Conservation (phyloP, 2,329 filamentous ascomycete genomes). For the Cladosporium sphaerospermum region DNA sequence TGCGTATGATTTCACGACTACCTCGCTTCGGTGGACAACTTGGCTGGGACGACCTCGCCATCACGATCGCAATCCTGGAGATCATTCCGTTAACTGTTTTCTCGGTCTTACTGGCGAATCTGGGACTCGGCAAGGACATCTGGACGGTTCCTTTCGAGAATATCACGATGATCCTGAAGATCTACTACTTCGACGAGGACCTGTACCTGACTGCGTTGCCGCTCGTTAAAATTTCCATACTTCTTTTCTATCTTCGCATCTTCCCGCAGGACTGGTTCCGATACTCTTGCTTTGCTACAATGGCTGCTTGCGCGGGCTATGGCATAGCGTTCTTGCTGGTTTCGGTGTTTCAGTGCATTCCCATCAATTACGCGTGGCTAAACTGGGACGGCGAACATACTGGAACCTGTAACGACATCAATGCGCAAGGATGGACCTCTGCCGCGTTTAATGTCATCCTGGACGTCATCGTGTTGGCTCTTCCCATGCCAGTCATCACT, state of each 20-base stretch:
- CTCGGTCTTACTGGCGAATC: slow-evolving; percentile 14
- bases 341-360: slow-evolving; percentile 13
- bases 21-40: slow-evolving; percentile 10
- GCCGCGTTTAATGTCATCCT: slow-evolving; percentile 16
- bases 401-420: slow-evolving; percentile 14
- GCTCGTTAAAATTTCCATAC: slow-evolving; percentile 30
- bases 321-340: slow-evolving; percentile 13
- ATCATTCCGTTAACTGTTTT: slow-evolving; percentile 11
- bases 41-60: slow-evolving; percentile 12
- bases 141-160: slow-evolving; percentile 17
- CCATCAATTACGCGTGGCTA: slow-evolving; percentile 12
- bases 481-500: slow-evolving; percentile 16
- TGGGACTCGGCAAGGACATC: slow-evolving; percentile 21
- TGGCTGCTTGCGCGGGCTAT: slow-evolving; percentile 12
- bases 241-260: slow-evolving; percentile 31
- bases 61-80: slow-evolving; percentile 11
- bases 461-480: slow-evolving; percentile 17
- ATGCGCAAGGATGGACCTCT: slow-evolving; percentile 13
- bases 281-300: slow-evolving; percentile 21
- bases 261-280: slow-evolving; percentile 29
- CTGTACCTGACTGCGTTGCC: slow-evolving; percentile 14
- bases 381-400: slow-evolving; percentile 11
- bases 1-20: slow-evolving; percentile 14
- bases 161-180: slow-evolving; percentile 15
- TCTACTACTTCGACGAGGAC: slow-evolving; percentile 13